A percentile compares a stretch with the other conserved stretches of the same genome.
These are phyloP conservation scores for Xylaria telfairii DNA, from an alignment of 495 filamentous ascomycete species.

Conservation along the genomic window DNA sequence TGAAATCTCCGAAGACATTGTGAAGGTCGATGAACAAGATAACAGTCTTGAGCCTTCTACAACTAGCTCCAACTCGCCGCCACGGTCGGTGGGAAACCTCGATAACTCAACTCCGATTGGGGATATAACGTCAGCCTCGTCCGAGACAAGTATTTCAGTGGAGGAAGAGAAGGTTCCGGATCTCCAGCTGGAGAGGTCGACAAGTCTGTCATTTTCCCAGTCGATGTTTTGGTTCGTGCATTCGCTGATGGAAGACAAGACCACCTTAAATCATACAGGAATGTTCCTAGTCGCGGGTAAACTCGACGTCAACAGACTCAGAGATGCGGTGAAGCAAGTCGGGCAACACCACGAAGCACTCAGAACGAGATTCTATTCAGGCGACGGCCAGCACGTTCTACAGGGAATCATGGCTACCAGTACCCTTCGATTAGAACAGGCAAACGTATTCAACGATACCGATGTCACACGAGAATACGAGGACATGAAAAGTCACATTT, in stretches of 20 bases:
- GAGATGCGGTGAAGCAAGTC: conserved; percentile 40
- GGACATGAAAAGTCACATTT: neutral
- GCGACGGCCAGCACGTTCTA: neutral
- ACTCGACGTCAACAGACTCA: conserved; percentile 30
- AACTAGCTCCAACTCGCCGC: neutral
- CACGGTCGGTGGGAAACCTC: too few relatives aligned
- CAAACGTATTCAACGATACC: neutral
- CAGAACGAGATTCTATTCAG: conserved; percentile 33
- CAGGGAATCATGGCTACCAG: neutral
- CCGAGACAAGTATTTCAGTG: neutral
- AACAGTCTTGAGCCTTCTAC: neutral
- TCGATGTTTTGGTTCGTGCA: conserved; percentile 42
- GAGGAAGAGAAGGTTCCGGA: neutral
- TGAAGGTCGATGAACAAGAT: neutral
- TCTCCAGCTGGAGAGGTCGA: neutral
- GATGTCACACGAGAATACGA: neutral
- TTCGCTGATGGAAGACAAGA: conserved; percentile 42
- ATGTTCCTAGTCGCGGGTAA: neutral
- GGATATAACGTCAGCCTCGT: neutral
- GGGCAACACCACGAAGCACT: conserved; percentile 47
- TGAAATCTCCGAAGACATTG: too few relatives aligned
- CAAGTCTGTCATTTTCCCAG: neutral
- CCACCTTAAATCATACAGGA: conserved; percentile 43
- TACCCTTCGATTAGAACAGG: neutral
- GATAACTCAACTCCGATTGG: too few relatives aligned